These are phyloP conservation scores for Sarcomyxa edulis DNA, from an alignment of 768 basidiomycete species.

Conservation along the genomic window DNA sequence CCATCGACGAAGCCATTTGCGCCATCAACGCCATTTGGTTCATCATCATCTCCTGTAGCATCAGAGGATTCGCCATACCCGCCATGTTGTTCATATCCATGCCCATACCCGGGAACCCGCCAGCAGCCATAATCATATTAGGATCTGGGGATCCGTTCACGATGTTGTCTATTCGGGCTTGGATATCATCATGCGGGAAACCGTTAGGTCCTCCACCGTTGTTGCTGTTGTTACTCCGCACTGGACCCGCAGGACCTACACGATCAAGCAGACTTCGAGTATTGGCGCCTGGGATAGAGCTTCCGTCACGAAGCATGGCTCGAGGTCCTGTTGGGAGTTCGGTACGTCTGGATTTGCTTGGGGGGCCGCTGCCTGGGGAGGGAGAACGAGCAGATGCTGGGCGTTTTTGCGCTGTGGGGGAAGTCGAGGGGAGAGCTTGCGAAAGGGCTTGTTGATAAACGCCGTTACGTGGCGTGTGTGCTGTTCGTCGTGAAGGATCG, in stretches of 20 bases:
- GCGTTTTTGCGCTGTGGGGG: slow-evolving; percentile 55
- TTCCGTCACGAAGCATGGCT: slow-evolving; percentile 59
- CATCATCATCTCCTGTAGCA: slow-evolving; percentile 89
- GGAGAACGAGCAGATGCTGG: slow-evolving; percentile 64
- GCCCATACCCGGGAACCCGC: slow-evolving; percentile 38
- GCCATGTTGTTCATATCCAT: slow-evolving; percentile 66
- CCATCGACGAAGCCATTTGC: slow-evolving; percentile 84
- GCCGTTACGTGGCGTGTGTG: slow-evolving; percentile 46
- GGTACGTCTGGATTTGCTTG: slow-evolving; percentile 67
- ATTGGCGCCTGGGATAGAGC: slow-evolving; percentile 16
- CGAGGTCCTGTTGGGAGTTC: slow-evolving; percentile 84
- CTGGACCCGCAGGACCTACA: slow-evolving; percentile 53
- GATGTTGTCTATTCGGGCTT: slow-evolving; percentile 75
- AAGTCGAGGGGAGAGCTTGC: slow-evolving; percentile 50
- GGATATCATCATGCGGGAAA: slow-evolving; percentile 61
- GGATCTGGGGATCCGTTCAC: slow-evolving; percentile 51
- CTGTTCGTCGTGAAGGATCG: slow-evolving; percentile 39
- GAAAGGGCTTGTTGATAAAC: slow-evolving; percentile 74
- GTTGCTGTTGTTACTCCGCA: slow-evolving; percentile 22
- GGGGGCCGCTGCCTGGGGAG: slow-evolving; percentile 53
- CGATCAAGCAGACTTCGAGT: slow-evolving; percentile 75
- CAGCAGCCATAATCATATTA: slow-evolving; percentile 48
- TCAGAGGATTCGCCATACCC: slow-evolving; percentile 57
- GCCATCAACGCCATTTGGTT: slow-evolving; percentile 92
- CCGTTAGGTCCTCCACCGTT: slow-evolving; percentile 30